These are phyloP conservation scores for Didymella pinodella DNA, from an alignment of 2,329 filamentous ascomycete genomes.

Conservation along the genomic window DNA sequence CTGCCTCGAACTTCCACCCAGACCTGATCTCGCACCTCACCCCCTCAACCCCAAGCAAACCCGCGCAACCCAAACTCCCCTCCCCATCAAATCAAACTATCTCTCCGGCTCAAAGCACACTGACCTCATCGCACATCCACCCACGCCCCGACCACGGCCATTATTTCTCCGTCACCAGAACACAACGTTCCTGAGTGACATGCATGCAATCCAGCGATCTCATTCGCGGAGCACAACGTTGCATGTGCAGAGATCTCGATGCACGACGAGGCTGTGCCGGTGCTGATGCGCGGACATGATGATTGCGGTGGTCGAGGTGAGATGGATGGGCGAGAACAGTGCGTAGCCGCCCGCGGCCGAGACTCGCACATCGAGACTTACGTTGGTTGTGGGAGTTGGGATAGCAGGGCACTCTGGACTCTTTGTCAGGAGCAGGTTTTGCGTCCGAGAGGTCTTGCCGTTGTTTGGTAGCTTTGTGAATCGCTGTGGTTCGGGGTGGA, in stretches of 20 bases:
- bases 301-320: no score
- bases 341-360: constrained; percentile 20
- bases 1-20: neutral
- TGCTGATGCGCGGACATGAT: constrained; percentile 14
- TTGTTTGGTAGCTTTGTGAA: no score
- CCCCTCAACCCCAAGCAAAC: neutral
- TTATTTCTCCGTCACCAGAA: constrained; percentile 7
- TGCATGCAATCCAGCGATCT: neutral
- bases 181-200: neutral
- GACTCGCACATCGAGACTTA: neutral
- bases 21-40: neutral
- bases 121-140: constrained; percentile 11
- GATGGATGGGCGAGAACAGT: constrained; percentile 11
- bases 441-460: no score
- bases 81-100: neutral
- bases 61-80: neutral
- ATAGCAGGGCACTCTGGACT: no score
- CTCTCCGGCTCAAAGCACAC: constrained; percentile 3
- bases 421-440: no score
- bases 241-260: constrained; percentile 3
- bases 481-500: no score
- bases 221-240: constrained; percentile 7
- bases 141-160: constrained; percentile 10
- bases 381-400: neutral
- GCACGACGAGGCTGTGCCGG: constrained; percentile 3